These are phyloP conservation scores for Gossypium turneri DNA, from an alignment of 345 rosid species.

Conservation along the genomic window DNA sequence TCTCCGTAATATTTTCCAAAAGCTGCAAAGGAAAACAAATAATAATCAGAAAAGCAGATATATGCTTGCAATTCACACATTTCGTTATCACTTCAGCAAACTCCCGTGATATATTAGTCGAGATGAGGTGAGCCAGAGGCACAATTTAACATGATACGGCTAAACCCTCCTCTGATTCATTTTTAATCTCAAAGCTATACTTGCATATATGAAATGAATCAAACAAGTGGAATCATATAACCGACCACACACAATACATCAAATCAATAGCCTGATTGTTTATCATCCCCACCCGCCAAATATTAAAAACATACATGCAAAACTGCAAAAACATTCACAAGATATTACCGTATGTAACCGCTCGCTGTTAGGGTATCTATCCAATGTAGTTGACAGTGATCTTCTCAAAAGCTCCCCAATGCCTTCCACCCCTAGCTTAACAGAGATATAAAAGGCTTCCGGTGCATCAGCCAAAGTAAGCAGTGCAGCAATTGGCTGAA, in stretches of 20 bases:
- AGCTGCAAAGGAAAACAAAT: conserved; percentile 51
- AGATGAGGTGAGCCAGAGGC: conserved; percentile 13
- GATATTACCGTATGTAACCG: conserved; percentile 70
- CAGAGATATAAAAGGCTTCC: conserved; percentile 91
- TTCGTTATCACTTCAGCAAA: neutral
- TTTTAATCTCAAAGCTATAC: neutral
- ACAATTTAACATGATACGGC: conserved; percentile 5
- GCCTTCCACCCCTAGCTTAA: conserved; percentile 93
- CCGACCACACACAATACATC: neutral
- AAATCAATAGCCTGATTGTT: neutral
- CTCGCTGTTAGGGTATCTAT: conserved; percentile 80
- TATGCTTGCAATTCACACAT: neutral
- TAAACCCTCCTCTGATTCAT: neutral
- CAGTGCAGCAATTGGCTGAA: conserved; percentile 71
- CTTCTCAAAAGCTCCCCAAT: conserved; percentile 89
- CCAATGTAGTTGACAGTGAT: conserved; percentile 73
- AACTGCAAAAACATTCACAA: neutral
- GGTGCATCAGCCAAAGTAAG: conserved; percentile 91
- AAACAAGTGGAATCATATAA: neutral
- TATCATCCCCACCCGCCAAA: neutral
- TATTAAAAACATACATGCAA: neutral
- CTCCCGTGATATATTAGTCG: neutral
- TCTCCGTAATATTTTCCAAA: conserved; percentile 72
- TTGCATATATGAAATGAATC: neutral
- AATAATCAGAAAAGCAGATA: conserved; percentile 6